A percentile compares a stretch with the other conserved stretches of the same genome.
Evolutionary conservation across 805 yeast genomes (phyloP).

Genomic region (Starmerella floricola): DNA sequence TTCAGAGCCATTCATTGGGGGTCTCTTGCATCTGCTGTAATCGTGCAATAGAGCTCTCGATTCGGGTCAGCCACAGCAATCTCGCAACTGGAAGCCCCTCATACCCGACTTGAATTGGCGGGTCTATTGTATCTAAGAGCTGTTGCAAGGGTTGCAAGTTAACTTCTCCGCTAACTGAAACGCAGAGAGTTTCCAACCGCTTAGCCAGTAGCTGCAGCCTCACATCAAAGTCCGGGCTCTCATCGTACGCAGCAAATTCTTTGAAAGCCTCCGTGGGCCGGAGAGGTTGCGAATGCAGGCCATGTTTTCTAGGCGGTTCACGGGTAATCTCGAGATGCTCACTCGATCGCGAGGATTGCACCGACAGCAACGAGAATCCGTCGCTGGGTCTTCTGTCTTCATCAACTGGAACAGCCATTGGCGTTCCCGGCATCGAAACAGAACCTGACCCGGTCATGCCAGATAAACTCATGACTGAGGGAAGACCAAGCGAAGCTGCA

Average conservation of each 20-base stretch:
- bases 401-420: too few relatives aligned
- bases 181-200: conserved; percentile 15
- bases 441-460: too few relatives aligned
- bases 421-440: too few relatives aligned
- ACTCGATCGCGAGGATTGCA: too few relatives aligned
- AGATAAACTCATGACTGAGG: too few relatives aligned
- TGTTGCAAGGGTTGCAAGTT: background rate
- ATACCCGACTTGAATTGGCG: conserved; percentile 1
- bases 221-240: background rate
- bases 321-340: too few relatives aligned
- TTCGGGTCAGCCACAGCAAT: conserved; percentile 18
- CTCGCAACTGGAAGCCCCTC: conserved; percentile 5
- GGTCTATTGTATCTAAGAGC: conserved; percentile 11
- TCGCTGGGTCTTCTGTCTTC: too few relatives aligned
- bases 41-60: conserved; percentile 17
- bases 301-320: background rate
- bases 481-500: too few relatives aligned
- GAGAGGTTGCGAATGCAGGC: background rate
- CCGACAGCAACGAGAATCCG: too few relatives aligned
- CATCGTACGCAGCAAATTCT: background rate
- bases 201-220: conserved; percentile 26
- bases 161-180: background rate
- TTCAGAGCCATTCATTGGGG: background rate
- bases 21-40: background rate
- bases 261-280: background rate